These are phyloP conservation scores for Salpingoeca rosetta DNA, from an alignment of 78 protist species.

Conservation along the genomic window DNA sequence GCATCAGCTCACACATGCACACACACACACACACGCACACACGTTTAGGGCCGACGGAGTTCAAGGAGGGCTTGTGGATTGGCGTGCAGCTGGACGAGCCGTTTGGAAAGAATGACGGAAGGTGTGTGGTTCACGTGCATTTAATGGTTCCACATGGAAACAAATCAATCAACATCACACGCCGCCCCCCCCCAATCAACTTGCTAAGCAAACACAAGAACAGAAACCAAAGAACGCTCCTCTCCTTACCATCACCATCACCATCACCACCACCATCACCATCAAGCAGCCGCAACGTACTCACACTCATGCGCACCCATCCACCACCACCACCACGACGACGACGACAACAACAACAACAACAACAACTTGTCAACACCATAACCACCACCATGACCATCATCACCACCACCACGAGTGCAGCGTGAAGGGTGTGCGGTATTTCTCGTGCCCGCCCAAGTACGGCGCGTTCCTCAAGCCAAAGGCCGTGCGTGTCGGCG, in stretches of 20 bases:
- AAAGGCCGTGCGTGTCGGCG: constrained; percentile 7
- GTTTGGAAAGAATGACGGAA: constrained; percentile 50
- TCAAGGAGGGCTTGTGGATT: constrained; percentile 39
- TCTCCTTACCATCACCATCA: too few relatives aligned
- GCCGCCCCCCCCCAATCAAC: too few relatives aligned
- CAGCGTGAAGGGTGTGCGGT: constrained; percentile 17
- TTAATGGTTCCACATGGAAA: too few relatives aligned
- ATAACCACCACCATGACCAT: neutral
- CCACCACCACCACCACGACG: neutral
- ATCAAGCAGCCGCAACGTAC: too few relatives aligned
- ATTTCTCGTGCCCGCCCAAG: constrained; percentile 23
- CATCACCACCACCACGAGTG: neutral
- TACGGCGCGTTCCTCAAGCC: constrained; percentile 51
- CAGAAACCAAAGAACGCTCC: too few relatives aligned
- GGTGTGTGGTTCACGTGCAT: neutral
- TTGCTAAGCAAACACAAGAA: too few relatives aligned
- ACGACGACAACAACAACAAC: neutral
- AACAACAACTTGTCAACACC: neutral
- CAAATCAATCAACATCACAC: too few relatives aligned
- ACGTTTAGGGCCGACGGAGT: neutral
- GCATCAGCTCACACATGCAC: too few relatives aligned
- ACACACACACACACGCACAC: neutral
- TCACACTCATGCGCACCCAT: neutral
- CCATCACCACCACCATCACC: too few relatives aligned
- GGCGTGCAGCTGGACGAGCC: constrained; percentile 63